Conservation (phyloP, 2,329 filamentous ascomycete genomes). For the Grosmannia penicillata region DNA sequence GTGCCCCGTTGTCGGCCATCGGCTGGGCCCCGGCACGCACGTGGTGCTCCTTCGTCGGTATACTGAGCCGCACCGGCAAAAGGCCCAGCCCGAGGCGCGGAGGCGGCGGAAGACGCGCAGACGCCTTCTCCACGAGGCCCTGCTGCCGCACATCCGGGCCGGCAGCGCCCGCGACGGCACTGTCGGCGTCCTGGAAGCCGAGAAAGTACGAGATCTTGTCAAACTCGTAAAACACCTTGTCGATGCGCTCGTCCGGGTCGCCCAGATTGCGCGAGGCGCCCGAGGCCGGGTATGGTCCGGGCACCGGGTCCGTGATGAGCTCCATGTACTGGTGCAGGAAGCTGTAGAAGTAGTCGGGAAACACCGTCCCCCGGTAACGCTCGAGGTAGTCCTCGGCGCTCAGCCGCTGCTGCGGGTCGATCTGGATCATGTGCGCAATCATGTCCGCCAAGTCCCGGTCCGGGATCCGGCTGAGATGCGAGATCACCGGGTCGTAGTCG, state of each 20-base stretch:
- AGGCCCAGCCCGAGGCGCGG: slow-evolving; percentile 41
- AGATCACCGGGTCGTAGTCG: slow-evolving; percentile 77
- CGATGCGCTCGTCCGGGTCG: slow-evolving; percentile 86
- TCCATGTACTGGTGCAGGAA: slow-evolving; percentile 98
- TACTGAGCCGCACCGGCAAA: slow-evolving; percentile 72
- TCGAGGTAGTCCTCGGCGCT: slow-evolving; percentile 88
- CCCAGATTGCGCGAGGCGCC: slow-evolving; percentile 57
- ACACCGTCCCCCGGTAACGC: slow-evolving; percentile 83
- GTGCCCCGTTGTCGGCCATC: slow-evolving; percentile 68
- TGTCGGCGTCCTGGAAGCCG: slow-evolving; percentile 46
- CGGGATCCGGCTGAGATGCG: slow-evolving; percentile 71
- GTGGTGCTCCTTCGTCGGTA: slow-evolving; percentile 69
- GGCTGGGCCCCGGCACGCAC: slow-evolving; percentile 45
- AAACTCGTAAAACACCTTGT: slow-evolving; percentile 85
- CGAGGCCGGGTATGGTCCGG: slow-evolving; percentile 58
- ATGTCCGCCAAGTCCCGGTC: slow-evolving; percentile 78
- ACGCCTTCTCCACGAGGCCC: not conserved
- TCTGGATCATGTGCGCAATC: slow-evolving; percentile 89
- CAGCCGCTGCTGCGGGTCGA: slow-evolving; percentile 83
- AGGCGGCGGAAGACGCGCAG: slow-evolving; percentile 10
- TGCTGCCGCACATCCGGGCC: not conserved
- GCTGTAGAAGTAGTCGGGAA: slow-evolving; percentile 92
- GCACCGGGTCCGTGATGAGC: slow-evolving; percentile 79
- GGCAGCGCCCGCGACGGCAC: not conserved
- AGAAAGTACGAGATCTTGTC: slow-evolving; percentile 96